Conservation (phyloP, 768 basidiomycete genomes). For the Mrakia frigida region DNA sequence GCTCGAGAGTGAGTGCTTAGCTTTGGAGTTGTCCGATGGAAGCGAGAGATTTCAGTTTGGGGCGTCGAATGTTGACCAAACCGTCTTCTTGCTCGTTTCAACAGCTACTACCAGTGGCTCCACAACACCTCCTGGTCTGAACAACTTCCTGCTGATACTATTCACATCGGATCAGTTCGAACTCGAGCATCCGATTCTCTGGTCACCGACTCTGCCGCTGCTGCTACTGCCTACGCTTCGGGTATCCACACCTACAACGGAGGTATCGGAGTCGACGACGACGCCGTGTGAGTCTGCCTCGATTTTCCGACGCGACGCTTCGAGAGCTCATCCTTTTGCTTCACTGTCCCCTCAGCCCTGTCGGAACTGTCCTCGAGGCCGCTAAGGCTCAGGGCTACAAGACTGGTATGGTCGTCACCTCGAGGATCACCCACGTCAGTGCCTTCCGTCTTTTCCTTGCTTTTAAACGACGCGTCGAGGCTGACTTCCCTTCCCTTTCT, state of each 20-base stretch:
- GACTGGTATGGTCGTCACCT: conserved; percentile 31
- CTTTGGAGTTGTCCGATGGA: too few species aligned
- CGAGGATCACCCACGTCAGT: conserved; percentile 24
- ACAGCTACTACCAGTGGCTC: conserved; percentile 31
- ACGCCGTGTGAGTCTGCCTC: neutral
- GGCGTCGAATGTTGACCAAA: neutral
- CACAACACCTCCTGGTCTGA: conserved; percentile 8
- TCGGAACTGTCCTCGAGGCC: conserved; percentile 40
- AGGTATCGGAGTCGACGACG: conserved; percentile 27
- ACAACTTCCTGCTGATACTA: conserved; percentile 35
- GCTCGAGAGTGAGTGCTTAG: neutral
- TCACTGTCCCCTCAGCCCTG: neutral
- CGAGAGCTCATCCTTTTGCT: too few species aligned
- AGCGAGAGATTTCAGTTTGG: too few species aligned
- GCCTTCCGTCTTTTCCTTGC: too few species aligned
- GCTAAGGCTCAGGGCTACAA: conserved; percentile 37
- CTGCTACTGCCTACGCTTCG: conserved; percentile 39
- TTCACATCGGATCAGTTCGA: conserved; percentile 37
- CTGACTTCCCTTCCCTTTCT: too few species aligned
- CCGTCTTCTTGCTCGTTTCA: neutral
- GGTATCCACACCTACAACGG: conserved; percentile 34
- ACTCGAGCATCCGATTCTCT: conserved; percentile 29
- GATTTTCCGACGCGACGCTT: too few species aligned
- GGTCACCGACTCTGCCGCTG: conserved; percentile 40
- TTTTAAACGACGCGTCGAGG: too few species aligned